phyloP scores from a whole-genome alignment of 352 stramenopile genomes.

The Pythium phragmitis region DNA sequence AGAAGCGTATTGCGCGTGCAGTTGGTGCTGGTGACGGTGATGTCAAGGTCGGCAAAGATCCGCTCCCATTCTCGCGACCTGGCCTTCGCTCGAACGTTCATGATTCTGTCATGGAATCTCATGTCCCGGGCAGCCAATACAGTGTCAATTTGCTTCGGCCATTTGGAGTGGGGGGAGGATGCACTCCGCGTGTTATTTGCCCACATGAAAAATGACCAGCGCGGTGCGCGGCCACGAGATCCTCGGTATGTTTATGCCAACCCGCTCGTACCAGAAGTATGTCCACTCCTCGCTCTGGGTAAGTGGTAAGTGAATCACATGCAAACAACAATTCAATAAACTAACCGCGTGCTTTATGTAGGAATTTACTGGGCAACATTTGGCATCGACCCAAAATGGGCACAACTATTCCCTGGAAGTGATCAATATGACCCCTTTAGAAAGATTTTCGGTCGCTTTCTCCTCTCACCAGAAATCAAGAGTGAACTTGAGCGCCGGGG shows the following conservation, averaged over 20 bases:
- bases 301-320: slow-evolving; percentile 18
- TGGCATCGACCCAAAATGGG: slow-evolving; percentile 4
- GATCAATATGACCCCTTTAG: slow-evolving; percentile 29
- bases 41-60: slow-evolving; percentile 9
- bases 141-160: slow-evolving; percentile 8
- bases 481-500: slow-evolving; percentile 22
- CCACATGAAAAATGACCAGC: slow-evolving; percentile 39
- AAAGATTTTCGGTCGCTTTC: slow-evolving; percentile 15
- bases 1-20: slow-evolving; percentile 3
- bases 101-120: slow-evolving; percentile 13
- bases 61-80: neutral
- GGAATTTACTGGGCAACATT: slow-evolving; percentile 20
- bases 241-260: slow-evolving; percentile 37
- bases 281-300: slow-evolving; percentile 33
- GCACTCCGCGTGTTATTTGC: slow-evolving; percentile 35
- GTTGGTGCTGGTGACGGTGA: neutral
- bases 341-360: slow-evolving; percentile 4
- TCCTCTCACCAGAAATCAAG: neutral
- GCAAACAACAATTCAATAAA: neutral
- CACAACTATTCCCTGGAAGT: slow-evolving; percentile 23
- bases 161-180: slow-evolving; percentile 34
- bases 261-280: slow-evolving; percentile 28
- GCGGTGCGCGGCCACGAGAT: slow-evolving; percentile 23
- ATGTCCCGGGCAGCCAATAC: slow-evolving; percentile 7
- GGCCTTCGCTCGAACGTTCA: slow-evolving; percentile 8